These are phyloP conservation scores for Psophocarpus tetragonolobus DNA, from an alignment of 306 rosid species.

Conservation along the genomic window DNA sequence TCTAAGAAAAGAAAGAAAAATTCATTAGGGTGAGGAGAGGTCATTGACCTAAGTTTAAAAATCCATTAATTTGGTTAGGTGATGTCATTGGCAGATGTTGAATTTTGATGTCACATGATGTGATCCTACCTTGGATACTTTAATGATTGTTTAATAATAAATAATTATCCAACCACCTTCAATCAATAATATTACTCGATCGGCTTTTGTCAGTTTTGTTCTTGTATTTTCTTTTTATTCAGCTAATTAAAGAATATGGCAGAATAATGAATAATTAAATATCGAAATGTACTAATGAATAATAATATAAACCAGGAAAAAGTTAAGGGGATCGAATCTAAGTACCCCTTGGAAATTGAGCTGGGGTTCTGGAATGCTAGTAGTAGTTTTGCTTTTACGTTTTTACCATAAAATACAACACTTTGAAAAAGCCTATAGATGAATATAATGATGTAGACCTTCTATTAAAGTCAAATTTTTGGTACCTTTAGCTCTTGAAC, in stretches of 20 bases:
- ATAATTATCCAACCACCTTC: not conserved
- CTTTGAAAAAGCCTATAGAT: conserved; percentile 23
- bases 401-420: conserved; percentile 29
- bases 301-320: not conserved
- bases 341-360: conserved; percentile 32
- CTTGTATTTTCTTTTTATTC: not conserved
- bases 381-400: not conserved
- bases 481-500: conserved; percentile 21
- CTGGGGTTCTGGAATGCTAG: conserved; percentile 27
- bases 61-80: conserved; percentile 29
- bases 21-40: not conserved
- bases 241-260: not conserved
- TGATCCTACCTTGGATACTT: conserved; percentile 38
- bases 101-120: conserved; percentile 19
- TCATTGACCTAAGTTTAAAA: conserved; percentile 20
- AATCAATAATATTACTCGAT: not conserved
- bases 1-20: not conserved
- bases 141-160: not conserved
- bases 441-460: conserved; percentile 43
- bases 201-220: conserved; percentile 21
- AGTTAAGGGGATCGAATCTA: conserved; percentile 24
- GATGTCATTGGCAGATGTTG: conserved; percentile 24
- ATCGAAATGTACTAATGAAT: not conserved
- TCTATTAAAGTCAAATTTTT: conserved; percentile 47
- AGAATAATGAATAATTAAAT: not conserved